Conservation (phyloP, 345 rosid species). For the Camelina neglecta region DNA sequence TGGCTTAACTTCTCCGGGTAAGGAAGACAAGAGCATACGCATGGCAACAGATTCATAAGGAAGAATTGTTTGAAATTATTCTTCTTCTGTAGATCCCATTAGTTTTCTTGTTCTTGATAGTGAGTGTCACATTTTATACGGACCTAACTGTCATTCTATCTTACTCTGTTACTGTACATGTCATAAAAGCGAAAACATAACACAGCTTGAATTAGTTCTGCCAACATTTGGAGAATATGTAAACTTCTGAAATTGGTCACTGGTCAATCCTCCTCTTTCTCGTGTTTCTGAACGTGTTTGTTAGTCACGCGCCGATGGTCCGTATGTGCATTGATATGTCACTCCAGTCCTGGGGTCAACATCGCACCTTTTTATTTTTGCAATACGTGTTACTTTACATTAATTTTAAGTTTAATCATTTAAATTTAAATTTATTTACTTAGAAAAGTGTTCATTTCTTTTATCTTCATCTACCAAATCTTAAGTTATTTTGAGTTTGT, state of each 20-base stretch:
- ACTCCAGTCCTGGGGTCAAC: neutral
- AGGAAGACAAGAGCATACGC: conserved; percentile 13
- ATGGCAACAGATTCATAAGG: conserved; percentile 28
- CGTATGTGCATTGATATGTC: neutral
- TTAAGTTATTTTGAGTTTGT: too few species aligned
- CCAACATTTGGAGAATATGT: neutral
- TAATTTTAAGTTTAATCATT: too few species aligned
- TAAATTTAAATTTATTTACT: too few species aligned
- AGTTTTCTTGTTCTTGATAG: conserved; percentile 29
- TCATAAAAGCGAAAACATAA: conserved; percentile 22
- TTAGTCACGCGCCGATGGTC: conserved; percentile 1
- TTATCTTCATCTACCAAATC: too few species aligned
- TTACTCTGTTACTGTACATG: conserved; percentile 26
- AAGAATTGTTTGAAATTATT: conserved; percentile 32
- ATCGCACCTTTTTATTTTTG: too few species aligned
- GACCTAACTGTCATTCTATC: conserved; percentile 26
- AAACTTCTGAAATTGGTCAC: neutral
- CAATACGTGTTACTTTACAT: too few species aligned
- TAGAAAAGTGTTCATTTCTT: too few species aligned
- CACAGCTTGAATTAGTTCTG: conserved; percentile 22
- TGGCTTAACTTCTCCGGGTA: conserved; percentile 5
- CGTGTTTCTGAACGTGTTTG: neutral
- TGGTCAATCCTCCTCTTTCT: neutral
- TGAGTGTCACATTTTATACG: conserved; percentile 29
- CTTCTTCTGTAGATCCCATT: conserved; percentile 35